Percentiles rank a stretch among this genome's conserved stretches.
Evolutionary conservation across 164 flowering plant species (phyloP).

Genomic region (Stephania cephalantha): DNA sequence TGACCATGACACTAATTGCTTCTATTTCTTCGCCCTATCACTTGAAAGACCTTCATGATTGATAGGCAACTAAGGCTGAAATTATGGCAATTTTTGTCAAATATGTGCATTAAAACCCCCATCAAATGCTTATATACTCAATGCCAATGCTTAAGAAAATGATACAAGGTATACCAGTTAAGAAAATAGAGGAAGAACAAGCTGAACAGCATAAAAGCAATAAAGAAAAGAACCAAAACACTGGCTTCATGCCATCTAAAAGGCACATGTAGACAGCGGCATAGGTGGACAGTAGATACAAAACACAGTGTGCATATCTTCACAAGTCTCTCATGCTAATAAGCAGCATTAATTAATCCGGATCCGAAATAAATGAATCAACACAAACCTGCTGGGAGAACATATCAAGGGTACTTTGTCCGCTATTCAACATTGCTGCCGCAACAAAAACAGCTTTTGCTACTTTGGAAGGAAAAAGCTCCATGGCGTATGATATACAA

Average conservation of each 20-base stretch:
- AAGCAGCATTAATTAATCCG: not conserved
- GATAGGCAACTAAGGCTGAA: not conserved
- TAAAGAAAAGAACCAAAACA: not conserved
- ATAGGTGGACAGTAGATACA: not conserved
- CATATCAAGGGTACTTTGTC: conserved; percentile 69
- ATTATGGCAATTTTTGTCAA: not conserved
- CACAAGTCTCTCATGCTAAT: not conserved
- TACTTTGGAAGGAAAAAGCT: conserved; percentile 58
- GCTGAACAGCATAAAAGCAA: not conserved
- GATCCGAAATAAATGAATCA: not conserved
- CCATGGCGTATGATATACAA: conserved; percentile 84
- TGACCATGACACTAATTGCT: not conserved
- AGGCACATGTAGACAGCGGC: not conserved
- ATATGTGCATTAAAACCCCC: not conserved
- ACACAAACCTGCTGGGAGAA: conserved; percentile 63
- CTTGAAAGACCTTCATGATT: too few relatives aligned
- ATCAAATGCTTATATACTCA: not conserved
- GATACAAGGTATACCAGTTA: not conserved
- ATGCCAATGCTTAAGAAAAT: not conserved
- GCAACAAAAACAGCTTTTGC: conserved; percentile 80
- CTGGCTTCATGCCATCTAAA: too few relatives aligned
- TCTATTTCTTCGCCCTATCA: not conserved
- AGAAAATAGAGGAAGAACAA: not conserved
- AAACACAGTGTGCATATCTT: not conserved
- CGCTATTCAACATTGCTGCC: conserved; percentile 70